Evolutionary conservation across 768 basidiomycete genomes (phyloP).

Genomic region (Dioszegia crocea): DNA sequence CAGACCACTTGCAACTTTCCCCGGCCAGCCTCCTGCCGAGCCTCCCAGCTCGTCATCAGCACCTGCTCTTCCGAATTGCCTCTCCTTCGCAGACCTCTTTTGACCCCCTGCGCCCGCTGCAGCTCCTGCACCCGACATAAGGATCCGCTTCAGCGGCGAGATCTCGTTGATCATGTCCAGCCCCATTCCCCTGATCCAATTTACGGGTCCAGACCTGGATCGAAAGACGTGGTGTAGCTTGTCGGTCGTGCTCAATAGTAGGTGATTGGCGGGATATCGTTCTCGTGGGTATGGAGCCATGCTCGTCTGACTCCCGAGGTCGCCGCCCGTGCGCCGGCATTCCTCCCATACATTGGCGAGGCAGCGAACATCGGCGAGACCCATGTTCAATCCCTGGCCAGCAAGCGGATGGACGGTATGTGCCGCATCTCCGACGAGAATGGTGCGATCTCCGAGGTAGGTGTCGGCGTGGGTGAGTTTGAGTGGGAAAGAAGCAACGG

Average conservation of each 20-base stretch:
- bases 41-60: slow-evolving; percentile 14
- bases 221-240: slow-evolving; percentile 85
- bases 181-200: slow-evolving; percentile 82
- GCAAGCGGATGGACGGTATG: slow-evolving; percentile 93
- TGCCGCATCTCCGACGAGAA: slow-evolving; percentile 90
- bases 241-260: slow-evolving; percentile 75
- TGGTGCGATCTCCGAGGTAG: slow-evolving; percentile 77
- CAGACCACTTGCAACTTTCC: slow-evolving; percentile 31
- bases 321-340: slow-evolving; percentile 63
- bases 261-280: slow-evolving; percentile 82
- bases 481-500: slow-evolving; percentile 84
- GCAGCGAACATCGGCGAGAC: slow-evolving; percentile 76
- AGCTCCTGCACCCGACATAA: slow-evolving; percentile 76
- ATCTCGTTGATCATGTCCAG: slow-evolving; percentile 88
- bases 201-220: slow-evolving; percentile 62
- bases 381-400: slow-evolving; percentile 92
- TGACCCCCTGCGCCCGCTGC: slow-evolving; percentile 20
- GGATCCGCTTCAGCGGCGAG: slow-evolving; percentile 69
- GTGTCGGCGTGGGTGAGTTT: slow-evolving; percentile 77
- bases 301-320: slow-evolving; percentile 76
- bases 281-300: slow-evolving; percentile 72
- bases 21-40: slow-evolving; percentile 28
- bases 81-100: background rate
- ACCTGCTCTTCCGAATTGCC: slow-evolving; percentile 21
- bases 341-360: slow-evolving; percentile 64